These are phyloP conservation scores for Aspergillus sp. DNA, from an alignment of 2,329 filamentous ascomycete species.

Conservation along the genomic window DNA sequence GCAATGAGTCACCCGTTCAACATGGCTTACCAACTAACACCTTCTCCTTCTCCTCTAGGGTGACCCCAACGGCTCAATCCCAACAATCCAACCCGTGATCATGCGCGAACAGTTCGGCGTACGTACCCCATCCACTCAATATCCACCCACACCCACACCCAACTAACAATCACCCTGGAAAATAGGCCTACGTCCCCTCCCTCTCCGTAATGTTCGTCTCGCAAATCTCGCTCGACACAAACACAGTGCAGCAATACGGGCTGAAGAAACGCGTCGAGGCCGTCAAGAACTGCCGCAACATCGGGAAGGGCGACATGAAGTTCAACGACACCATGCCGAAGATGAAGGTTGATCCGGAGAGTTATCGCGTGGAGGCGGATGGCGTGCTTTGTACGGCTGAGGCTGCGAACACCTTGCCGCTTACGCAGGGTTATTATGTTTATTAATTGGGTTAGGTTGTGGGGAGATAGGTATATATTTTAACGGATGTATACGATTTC, in stretches of 20 bases:
- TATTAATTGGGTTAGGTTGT: conserved; percentile 18
- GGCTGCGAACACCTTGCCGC: conserved; percentile 70
- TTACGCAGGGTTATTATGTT: conserved; percentile 64
- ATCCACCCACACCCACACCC: neutral
- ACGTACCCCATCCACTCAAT: conserved; percentile 24
- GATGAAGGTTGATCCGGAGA: conserved; percentile 92
- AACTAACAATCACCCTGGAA: neutral
- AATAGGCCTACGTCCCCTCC: conserved; percentile 64
- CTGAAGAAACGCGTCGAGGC: conserved; percentile 80
- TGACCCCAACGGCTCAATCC: conserved; percentile 81
- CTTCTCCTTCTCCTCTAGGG: conserved; percentile 54
- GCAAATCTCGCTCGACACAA: conserved; percentile 68
- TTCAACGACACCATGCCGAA: conserved; percentile 81
- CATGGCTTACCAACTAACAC: neutral
- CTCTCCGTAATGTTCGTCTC: conserved; percentile 85
- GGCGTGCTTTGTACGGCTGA: conserved; percentile 74
- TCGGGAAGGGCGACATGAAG: conserved; percentile 88
- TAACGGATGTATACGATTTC: neutral
- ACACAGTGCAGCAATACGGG: conserved; percentile 71
- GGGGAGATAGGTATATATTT: neutral
- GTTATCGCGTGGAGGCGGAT: conserved; percentile 85
- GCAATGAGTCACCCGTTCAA: neutral
- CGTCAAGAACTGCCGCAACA: conserved; percentile 73
- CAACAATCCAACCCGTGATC: conserved; percentile 82
- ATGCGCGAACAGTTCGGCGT: conserved; percentile 83